Evolutionary conservation across 495 filamentous ascomycete genomes (phyloP), one percentile per base, ranked within the genome.

Genomic region (Podospora pseudoanserina): DNA sequence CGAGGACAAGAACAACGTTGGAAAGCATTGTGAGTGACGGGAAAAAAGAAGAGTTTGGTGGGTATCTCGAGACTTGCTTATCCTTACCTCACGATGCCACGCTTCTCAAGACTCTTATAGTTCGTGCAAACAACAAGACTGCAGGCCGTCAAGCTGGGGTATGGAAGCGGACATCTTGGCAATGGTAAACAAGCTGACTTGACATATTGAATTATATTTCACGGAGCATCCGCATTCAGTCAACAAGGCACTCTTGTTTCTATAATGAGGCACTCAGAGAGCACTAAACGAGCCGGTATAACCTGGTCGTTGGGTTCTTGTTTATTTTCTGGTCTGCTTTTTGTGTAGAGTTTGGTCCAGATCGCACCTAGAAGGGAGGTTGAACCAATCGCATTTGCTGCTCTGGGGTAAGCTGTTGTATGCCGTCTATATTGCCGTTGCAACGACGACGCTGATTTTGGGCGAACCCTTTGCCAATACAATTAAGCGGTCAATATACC

Each of bases 171-270:
- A 15, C 5, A 30, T 23, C 64, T 67, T 65, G 65, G 66, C 66
- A 13, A 19, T 70, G 56, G 53, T 23, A 57, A 55, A 27, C 11
- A 27, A 44, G 68, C 27, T 27, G 15, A 30, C n/a, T 63, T 44
- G 32, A 16, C 39, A 75, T 68, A 75, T 75, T 73, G 67, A 70
- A 26, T 26, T 67, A 28, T 75, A 71, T 75, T 71, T 71, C 69
- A 39, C 73, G 73, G 73, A 75, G 68, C 65, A 68, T 71, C 67
- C 58, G 11, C 19, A 62, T 74, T 62, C 27, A 65, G 66, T 55
- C 30, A 65, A 54, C 5, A 11, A 34, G 58, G 11, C 11, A 16
- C 49, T 44, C 13, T 30, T 53, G 39, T 54, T 53, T 5, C 16
- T 32, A 39, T 13, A 34, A 23, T 18, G 30, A 19, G 26, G 26